Evolutionary conservation across 176 grass and related monocot species (phyloP), one percentile per base, ranked within the genome.

Genomic region (Elymus sibiricus): DNA sequence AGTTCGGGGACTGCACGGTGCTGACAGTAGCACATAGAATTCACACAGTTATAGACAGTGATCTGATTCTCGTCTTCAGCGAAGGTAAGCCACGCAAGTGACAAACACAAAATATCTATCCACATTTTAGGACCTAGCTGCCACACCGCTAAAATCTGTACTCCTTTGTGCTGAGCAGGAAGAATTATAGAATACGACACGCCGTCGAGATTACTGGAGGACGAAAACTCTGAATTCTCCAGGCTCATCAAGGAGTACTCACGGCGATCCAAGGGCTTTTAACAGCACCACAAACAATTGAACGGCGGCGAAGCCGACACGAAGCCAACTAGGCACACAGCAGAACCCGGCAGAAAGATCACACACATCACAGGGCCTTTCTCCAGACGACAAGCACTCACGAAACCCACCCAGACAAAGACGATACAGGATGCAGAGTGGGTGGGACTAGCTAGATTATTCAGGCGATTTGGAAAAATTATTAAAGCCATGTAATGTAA

Each of bases 191-290:
- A 95, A 79, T 98, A 94, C 24, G 90, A 92, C 60, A 94, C 81
- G 5, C 96, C 93, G 2, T 88, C 92, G 21, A 98, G 87, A 77
- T 86, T 98, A 59, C 81, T 98, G 60, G 90, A 95, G 88, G 94
- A 91, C 46, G 79, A 98, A 56, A 87, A 88, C 62, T 98, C 96
- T 43, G 92, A 93, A 82, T 98, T 95, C 86, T 95, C 93, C 42
- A 95, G 91, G 87, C 88, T 98, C 32, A 92, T 98, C 80, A 98
- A 95, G 68, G 96, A 95, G 81, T 92, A 98, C 59, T 94, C 97
- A 13, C 56, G 77, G 82, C 49, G 92, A 91, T 98, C 96, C 47
- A 79, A 94, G 63, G 87, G 90, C 27, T 84, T 53, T 6, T 53
- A 89, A 81, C 29, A 65, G 74, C 40, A 75, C 37, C 26, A 0